Percentiles rank a stretch among this genome's conserved stretches.
Evolutionary conservation across 495 filamentous ascomycete genomes (phyloP).

Genomic region (Elasticomyces elasticus): DNA sequence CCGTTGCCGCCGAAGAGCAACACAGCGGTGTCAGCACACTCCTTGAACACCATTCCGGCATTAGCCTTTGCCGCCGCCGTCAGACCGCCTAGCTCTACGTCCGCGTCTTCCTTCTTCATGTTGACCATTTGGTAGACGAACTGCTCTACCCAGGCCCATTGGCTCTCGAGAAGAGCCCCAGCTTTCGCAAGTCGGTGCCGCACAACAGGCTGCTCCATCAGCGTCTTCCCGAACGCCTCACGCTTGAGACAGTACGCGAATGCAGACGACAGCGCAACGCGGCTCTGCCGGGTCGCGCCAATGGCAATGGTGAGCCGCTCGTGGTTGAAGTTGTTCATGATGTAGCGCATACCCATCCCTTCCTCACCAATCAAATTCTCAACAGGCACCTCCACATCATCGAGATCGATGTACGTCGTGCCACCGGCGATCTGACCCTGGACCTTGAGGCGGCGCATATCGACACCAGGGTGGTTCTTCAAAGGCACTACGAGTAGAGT

Average conservation of each 20-base stretch:
- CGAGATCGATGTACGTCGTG: conserved; percentile 67
- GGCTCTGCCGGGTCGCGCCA: conserved; percentile 48
- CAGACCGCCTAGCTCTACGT: conserved; percentile 56
- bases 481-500: conserved; percentile 60
- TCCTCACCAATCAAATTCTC: conserved; percentile 62
- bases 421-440: conserved; percentile 51
- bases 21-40: conserved; percentile 58
- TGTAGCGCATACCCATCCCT: conserved; percentile 60
- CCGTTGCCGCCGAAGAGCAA: conserved; percentile 66
- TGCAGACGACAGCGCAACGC: conserved; percentile 54
- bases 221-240: conserved; percentile 64
- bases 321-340: conserved; percentile 83
- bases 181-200: conserved; percentile 60
- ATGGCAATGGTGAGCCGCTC: conserved; percentile 60
- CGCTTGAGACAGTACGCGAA: conserved; percentile 61
- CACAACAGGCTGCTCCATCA: conserved; percentile 66
- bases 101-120: conserved; percentile 51
- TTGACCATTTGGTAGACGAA: conserved; percentile 60
- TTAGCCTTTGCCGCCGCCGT: conserved; percentile 64
- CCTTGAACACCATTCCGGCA: conserved; percentile 52
- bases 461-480: conserved; percentile 49
- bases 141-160: conserved; percentile 67
- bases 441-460: conserved; percentile 54
- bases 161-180: conserved; percentile 57
- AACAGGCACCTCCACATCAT: conserved; percentile 60